These are phyloP conservation scores for Rubia yunnanensis DNA, from an alignment of 257 asterid genomes.

Conservation along the genomic window DNA sequence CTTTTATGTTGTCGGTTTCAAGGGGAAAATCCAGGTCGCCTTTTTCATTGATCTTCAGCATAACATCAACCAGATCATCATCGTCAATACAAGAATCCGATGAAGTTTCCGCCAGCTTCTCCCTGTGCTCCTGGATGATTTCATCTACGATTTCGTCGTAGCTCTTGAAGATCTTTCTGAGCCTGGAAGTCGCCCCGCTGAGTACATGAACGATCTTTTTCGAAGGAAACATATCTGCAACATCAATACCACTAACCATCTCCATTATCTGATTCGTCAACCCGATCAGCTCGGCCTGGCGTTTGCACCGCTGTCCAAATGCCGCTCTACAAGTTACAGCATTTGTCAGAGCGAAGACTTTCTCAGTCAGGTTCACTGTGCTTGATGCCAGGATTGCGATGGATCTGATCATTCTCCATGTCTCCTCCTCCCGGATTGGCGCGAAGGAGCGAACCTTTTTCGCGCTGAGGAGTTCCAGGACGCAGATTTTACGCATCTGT, in stretches of 20 bases:
- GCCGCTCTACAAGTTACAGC: slow-evolving; percentile 8
- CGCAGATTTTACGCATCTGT: slow-evolving; percentile 16
- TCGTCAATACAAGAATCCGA: neutral
- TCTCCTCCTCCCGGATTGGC: slow-evolving; percentile 15
- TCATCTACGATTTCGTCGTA: slow-evolving; percentile 9
- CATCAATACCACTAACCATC: slow-evolving; percentile 1
- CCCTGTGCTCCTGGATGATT: slow-evolving; percentile 13
- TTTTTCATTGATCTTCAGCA: slow-evolving; percentile 4
- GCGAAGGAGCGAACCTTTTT: slow-evolving; percentile 11
- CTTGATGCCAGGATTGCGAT: neutral
- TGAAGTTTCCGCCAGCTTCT: neutral
- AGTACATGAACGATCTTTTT: slow-evolving; percentile 10
- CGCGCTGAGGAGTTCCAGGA: slow-evolving; percentile 14
- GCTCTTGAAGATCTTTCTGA: slow-evolving; percentile 3
- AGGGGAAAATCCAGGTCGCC: slow-evolving; percentile 8
- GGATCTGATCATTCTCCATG: slow-evolving; percentile 1
- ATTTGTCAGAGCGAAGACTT: slow-evolving; percentile 5
- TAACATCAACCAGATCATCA: slow-evolving; percentile 17
- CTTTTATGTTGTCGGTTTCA: slow-evolving; percentile 5
- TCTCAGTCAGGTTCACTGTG: slow-evolving; percentile 6
- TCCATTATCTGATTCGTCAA: neutral
- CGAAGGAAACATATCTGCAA: slow-evolving; percentile 23
- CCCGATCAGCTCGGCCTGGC: slow-evolving; percentile 10
- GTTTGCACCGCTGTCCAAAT: slow-evolving; percentile 17
- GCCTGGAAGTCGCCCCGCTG: slow-evolving; percentile 10